Percentiles rank a stretch among this genome's conserved stretches.
Evolutionary conservation across 768 basidiomycete genomes (phyloP).

Genomic region (Glaciozyma antarctica): DNA sequence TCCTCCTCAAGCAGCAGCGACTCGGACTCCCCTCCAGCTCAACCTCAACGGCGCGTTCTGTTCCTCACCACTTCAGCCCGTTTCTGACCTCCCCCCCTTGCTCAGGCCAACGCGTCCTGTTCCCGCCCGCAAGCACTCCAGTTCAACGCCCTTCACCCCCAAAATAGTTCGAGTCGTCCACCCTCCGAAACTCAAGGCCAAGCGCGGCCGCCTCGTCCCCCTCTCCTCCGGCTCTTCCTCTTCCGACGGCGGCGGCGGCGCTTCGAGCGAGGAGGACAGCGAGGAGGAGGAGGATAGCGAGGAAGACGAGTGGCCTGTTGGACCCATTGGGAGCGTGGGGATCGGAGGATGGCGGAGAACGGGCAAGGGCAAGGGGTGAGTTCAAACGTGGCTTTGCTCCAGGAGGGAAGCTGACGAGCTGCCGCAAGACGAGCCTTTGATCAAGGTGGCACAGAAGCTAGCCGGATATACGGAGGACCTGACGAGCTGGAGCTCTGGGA

Average conservation of each 20-base stretch:
- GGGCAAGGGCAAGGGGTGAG: slow-evolving; percentile 21
- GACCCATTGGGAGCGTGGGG: slow-evolving; percentile 20
- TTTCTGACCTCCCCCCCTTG: too few species aligned
- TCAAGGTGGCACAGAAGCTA: not conserved
- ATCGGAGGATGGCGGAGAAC: slow-evolving; percentile 7
- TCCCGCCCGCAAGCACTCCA: not conserved
- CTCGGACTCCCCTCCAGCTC: too few species aligned
- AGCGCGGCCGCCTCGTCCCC: not conserved
- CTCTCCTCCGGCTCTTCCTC: not conserved
- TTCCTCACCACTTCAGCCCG: too few species aligned
- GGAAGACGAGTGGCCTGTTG: slow-evolving; percentile 30
- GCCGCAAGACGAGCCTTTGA: slow-evolving; percentile 3
- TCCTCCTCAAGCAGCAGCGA: too few species aligned
- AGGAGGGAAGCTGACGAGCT: not conserved
- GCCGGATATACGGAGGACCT: not conserved
- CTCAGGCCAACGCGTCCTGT: too few species aligned
- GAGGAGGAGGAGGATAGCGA: slow-evolving; percentile 11
- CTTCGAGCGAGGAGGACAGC: not conserved
- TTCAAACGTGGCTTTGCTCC: too few species aligned
- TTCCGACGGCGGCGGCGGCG: not conserved
- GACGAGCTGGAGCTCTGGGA: slow-evolving; percentile 23
- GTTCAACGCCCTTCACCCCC: slow-evolving; percentile 7
- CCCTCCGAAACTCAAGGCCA: not conserved
- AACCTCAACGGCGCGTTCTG: too few species aligned
- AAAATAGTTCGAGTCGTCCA: slow-evolving; percentile 8